phyloP scores from a whole-genome alignment of 257 asterid genomes.

The Coffea eugenioides region DNA sequence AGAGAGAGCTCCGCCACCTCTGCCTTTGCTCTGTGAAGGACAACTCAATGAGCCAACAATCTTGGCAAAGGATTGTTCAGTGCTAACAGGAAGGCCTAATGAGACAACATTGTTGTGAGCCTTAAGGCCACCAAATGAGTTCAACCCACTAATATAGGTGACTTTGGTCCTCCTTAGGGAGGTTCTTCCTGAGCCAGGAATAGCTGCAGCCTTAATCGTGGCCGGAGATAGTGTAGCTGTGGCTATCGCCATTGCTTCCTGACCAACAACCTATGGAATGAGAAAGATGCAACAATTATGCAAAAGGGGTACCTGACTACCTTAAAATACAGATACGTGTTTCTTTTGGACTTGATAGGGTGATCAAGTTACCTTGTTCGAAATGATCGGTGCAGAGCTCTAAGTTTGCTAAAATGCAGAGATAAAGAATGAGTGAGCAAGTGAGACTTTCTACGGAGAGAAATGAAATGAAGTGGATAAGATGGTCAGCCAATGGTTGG shows the following conservation, averaged over 20 bases:
- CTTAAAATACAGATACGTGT: neutral
- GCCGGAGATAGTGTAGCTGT: constrained; percentile 43
- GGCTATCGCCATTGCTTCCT: constrained; percentile 49
- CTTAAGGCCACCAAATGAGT: constrained; percentile 78
- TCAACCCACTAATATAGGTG: constrained; percentile 61
- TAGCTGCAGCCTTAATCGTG: constrained; percentile 39
- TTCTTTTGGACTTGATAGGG: neutral
- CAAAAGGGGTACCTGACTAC: neutral
- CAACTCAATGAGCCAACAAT: constrained; percentile 51
- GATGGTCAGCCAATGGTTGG: constrained; percentile 62
- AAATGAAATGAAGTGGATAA: constrained; percentile 54
- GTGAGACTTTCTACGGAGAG: constrained; percentile 37
- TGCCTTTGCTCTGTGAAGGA: constrained; percentile 28
- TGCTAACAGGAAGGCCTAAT: constrained; percentile 57
- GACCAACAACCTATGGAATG: constrained; percentile 28
- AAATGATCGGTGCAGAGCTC: constrained; percentile 23
- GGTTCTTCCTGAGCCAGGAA: constrained; percentile 36
- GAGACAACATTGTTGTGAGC: constrained; percentile 61
- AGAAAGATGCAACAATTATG: constrained; percentile 15
- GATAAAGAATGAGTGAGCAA: constrained; percentile 38
- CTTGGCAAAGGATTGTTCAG: constrained; percentile 68
- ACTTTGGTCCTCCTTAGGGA: constrained; percentile 42
- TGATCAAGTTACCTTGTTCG: constrained; percentile 28
- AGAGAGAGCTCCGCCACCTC: constrained; percentile 56
- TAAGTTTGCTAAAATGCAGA: constrained; percentile 28